Evolutionary conservation across 345 rosid genomes (phyloP).

Genomic region (Eucalyptus polyanthemos): DNA sequence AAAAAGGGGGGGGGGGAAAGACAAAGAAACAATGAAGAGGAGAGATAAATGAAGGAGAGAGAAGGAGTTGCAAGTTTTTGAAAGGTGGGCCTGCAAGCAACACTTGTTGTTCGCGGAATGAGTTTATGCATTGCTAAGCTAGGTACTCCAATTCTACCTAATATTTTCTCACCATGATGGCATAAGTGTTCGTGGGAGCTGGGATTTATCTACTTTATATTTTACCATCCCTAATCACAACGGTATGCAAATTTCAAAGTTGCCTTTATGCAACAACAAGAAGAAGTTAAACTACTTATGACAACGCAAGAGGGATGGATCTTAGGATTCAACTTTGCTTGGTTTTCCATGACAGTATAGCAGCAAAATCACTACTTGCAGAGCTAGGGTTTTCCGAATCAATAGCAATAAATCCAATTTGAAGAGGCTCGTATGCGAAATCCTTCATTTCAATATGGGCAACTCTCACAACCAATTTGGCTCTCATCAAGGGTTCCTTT

Average conservation of each 20-base stretch:
- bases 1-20: rapidly evolving
- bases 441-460: rapidly evolving
- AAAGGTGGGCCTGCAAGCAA: too few relatives aligned
- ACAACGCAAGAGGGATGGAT: background rate
- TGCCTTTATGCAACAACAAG: background rate
- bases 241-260: background rate
- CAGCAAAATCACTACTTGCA: too few relatives aligned
- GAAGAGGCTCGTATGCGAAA: background rate
- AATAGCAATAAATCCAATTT: background rate
- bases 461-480: background rate
- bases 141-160: too few relatives aligned
- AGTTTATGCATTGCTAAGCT: too few relatives aligned
- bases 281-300: too few relatives aligned
- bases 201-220: background rate
- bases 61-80: too few relatives aligned
- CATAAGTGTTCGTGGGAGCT: too few relatives aligned
- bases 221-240: background rate
- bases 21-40: too few relatives aligned
- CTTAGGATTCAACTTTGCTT: background rate
- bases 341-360: background rate
- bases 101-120: rapidly evolving
- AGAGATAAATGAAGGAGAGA: too few relatives aligned
- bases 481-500: background rate
- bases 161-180: too few relatives aligned
- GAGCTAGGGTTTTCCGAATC: background rate